Conservation (phyloP, 805 yeast species). For the Kurtzmaniella fragi region DNA sequence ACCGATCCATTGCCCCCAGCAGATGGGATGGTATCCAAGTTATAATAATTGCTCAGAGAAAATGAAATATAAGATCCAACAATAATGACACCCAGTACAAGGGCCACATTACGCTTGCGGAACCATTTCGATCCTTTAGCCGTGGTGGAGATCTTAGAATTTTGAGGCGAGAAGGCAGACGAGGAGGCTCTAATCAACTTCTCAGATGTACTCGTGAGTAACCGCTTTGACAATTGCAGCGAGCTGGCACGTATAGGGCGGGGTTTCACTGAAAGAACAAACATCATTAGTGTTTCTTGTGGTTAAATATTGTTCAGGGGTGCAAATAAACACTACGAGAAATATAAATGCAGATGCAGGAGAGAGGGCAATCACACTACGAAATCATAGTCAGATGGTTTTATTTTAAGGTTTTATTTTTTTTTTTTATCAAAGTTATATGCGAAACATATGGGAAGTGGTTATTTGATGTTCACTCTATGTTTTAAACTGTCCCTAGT, state of each 20-base stretch:
- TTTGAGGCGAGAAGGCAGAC: slow-evolving; percentile 1
- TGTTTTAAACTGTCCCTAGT: too few species aligned
- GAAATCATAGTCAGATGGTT: background rate
- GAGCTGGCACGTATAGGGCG: slow-evolving; percentile 2
- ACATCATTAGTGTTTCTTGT: slow-evolving; percentile 8
- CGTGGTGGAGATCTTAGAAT: background rate
- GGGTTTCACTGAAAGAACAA: slow-evolving; percentile 16
- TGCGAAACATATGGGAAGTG: too few species aligned
- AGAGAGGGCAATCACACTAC: too few species aligned
- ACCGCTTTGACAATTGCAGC: slow-evolving; percentile 5
- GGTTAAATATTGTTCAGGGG: background rate
- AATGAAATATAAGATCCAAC: slow-evolving; percentile 39
- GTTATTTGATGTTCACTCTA: too few species aligned
- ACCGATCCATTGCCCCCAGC: background rate
- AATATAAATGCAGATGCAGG: background rate
- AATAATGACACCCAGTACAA: slow-evolving; percentile 37
- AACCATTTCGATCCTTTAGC: slow-evolving; percentile 11
- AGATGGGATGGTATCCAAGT: slow-evolving; percentile 30
- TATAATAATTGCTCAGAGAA: slow-evolving; percentile 36
- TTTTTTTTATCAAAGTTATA: too few species aligned
- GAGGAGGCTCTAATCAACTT: slow-evolving; percentile 10
- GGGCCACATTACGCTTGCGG: slow-evolving; percentile 31
- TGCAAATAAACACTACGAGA: background rate
- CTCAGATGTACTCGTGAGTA: slow-evolving; percentile 10
- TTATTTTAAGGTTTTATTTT: background rate